A percentile compares a stretch with the other conserved stretches of the same genome.
Evolutionary conservation across 768 basidiomycete genomes (phyloP).

Genomic region (Nidularia pulvinata): DNA sequence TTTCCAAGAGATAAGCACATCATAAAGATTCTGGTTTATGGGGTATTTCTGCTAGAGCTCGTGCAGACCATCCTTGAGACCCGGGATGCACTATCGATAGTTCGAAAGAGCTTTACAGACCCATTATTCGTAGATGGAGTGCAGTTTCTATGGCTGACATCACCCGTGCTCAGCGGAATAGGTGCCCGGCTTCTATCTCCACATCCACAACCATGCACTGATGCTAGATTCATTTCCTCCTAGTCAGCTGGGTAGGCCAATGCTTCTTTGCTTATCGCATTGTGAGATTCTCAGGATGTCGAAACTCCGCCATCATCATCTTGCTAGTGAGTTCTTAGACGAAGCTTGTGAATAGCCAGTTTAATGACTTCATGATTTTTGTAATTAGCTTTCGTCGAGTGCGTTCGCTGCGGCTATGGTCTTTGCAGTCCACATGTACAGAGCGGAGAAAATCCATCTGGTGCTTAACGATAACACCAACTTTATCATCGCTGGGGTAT

Average conservation of each 20-base stretch:
- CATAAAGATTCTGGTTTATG: constrained; percentile 5
- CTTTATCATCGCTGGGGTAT: background rate
- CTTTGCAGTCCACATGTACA: background rate
- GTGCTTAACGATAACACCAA: background rate
- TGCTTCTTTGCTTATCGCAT: background rate
- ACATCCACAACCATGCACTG: background rate
- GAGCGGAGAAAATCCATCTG: background rate
- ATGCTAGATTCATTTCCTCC: background rate
- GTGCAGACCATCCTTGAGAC: constrained; percentile 3
- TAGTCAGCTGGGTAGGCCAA: background rate
- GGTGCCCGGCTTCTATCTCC: background rate
- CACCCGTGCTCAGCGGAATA: background rate
- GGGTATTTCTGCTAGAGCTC: constrained; percentile 1
- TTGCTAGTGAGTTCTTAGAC: background rate
- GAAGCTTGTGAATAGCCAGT: background rate
- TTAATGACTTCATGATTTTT: background rate
- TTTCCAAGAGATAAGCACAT: constrained; percentile 3
- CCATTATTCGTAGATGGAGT: background rate
- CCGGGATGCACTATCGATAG: constrained; percentile 1
- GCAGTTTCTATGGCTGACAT: background rate
- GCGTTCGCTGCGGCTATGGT: background rate
- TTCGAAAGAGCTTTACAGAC: constrained; percentile 1
- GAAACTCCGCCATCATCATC: background rate
- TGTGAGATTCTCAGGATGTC: background rate
- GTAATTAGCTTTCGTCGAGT: background rate